Evolutionary conservation across 257 asterid genomes (phyloP).

Genomic region (Gynochthodes officinalis): DNA sequence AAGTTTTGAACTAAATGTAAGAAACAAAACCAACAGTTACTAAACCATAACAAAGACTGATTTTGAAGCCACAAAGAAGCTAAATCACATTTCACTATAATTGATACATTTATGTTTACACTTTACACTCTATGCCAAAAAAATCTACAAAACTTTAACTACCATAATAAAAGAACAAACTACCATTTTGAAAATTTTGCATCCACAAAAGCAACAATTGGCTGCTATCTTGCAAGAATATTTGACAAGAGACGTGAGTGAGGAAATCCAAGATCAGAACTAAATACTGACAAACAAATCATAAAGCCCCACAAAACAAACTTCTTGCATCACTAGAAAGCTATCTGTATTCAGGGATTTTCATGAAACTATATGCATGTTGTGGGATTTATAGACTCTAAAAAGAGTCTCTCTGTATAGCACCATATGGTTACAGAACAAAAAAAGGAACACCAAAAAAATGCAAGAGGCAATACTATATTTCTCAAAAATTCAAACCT

Average conservation of each 20-base stretch:
- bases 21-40: too few relatives aligned
- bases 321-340: not conserved
- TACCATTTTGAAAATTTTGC: not conserved
- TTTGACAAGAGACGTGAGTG: too few relatives aligned
- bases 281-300: not conserved
- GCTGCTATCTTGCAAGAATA: too few relatives aligned
- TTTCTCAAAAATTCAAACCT: not conserved
- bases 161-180: not conserved
- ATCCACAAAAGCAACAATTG: not conserved
- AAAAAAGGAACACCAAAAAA: not conserved
- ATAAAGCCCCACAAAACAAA: not conserved
- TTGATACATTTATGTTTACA: not conserved
- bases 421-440: not conserved
- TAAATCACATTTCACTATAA: not conserved
- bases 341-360: not conserved
- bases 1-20: too few relatives aligned
- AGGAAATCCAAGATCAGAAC: not conserved
- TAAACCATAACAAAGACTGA: too few relatives aligned
- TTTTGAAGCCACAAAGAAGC: too few relatives aligned
- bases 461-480: conserved; percentile 3
- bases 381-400: not conserved
- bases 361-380: not conserved
- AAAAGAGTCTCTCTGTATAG: not conserved
- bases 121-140: not conserved
- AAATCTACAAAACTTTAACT: not conserved